phyloP scores from a whole-genome alignment of 1,139 yeast species.

The Geotrichum europaeum region DNA sequence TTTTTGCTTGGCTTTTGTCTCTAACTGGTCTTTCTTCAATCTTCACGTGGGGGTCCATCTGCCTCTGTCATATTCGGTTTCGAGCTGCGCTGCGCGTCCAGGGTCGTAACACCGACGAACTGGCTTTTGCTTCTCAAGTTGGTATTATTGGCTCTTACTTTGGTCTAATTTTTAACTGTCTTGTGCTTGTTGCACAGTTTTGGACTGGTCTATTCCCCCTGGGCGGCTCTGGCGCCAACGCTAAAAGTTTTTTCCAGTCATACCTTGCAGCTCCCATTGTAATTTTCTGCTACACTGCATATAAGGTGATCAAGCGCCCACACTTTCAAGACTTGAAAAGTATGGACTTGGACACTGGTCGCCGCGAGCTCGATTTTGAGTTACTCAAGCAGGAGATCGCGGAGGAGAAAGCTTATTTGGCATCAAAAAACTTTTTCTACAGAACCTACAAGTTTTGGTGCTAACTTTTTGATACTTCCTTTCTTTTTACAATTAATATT shows the following conservation, averaged over 20 bases:
- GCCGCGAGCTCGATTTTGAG: slow-evolving; percentile 52
- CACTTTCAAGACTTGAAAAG: slow-evolving; percentile 44
- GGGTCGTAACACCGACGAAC: slow-evolving; percentile 59
- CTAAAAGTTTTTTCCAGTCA: slow-evolving; percentile 46
- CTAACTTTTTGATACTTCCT: slow-evolving; percentile 23
- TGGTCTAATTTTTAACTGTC: slow-evolving; percentile 54
- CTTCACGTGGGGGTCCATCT: slow-evolving; percentile 79
- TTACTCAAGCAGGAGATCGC: slow-evolving; percentile 46
- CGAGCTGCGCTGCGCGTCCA: slow-evolving; percentile 64
- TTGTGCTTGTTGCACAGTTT: slow-evolving; percentile 72
- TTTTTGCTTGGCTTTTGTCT: slow-evolving; percentile 80
- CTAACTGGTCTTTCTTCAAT: slow-evolving; percentile 78
- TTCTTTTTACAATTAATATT: background rate
- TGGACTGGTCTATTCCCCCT: slow-evolving; percentile 74
- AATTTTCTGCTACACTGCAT: slow-evolving; percentile 44
- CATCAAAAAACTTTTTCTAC: slow-evolving; percentile 35
- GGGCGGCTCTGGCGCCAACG: slow-evolving; percentile 40
- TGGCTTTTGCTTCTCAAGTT: slow-evolving; percentile 61
- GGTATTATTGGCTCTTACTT: slow-evolving; percentile 66
- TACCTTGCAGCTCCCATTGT: slow-evolving; percentile 53
- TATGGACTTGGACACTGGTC: slow-evolving; percentile 51
- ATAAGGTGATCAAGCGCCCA: slow-evolving; percentile 45
- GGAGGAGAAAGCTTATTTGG: slow-evolving; percentile 42
- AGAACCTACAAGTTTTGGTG: slow-evolving; percentile 47
- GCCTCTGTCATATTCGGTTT: slow-evolving; percentile 70